Base-by-base conservation (phyloP, 1,284 basidiomycete species). In the Termitomyces sp. region DNA sequence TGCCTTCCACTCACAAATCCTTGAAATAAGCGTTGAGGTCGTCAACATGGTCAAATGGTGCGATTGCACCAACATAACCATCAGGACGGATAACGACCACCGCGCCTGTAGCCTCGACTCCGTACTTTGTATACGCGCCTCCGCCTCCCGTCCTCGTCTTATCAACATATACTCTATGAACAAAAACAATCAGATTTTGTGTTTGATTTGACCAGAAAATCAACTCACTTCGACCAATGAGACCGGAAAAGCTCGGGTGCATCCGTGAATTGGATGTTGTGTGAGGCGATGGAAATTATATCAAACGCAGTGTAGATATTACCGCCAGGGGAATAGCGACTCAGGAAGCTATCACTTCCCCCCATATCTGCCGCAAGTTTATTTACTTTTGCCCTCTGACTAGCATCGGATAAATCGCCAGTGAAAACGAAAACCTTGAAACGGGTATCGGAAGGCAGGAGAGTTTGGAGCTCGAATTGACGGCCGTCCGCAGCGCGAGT, bases 381-480 rank as follows among this genome's bases (percentile, higher is more conserved):
- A 10, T 71, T 59, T 5, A 85, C 60, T 50, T 71, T 71, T 28
- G 60, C 60, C 8, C 69, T 64, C 49, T 81, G 77, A 4, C 54
- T 58, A 9, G 66, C 38, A 18, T 77, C 60, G 6, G 68, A 68
- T 6, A 78, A 66, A 54, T 83, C 71, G 7, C 89, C 88, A 0
- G 77, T 70, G 65, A 90, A 90, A 11, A 89, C 69, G 42, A 91
- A 69, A 30, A 91, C 51, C 61, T 88, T 86, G 76, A 88, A 91
- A n/a, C 84, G 80, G 8, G 74, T 75, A 59, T 91, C 83, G 10
- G 86, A 74, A 3, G 80, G 82, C 38, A 88, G 68, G 40, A 86
- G 64, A 58, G 88, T 83, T 49, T 90, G 88, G 30, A 92, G 71
- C 53, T 90, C 79, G 46, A 79, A 68, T 2, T 83, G 81, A 30